Base-by-base conservation (phyloP, 495 filamentous ascomycete species). In the Immersiella caudata region DNA sequence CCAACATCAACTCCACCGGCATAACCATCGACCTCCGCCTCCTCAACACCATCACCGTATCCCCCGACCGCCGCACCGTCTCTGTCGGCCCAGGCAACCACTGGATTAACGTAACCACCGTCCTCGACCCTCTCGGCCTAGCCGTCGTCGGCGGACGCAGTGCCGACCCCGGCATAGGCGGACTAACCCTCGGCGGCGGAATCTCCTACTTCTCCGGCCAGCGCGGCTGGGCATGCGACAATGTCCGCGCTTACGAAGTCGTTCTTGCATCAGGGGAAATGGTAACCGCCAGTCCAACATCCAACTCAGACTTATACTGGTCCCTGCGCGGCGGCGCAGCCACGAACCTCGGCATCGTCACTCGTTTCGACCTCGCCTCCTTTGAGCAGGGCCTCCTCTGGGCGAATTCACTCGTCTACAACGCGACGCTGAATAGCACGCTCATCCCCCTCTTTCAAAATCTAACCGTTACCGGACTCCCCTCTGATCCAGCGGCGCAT, bases 341-440 rank as follows among this genome's bases (percentile, higher is more conserved):
- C 64, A 84, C 82, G 69, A 88, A 85, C 75, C 87, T 87, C 59
- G 86, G 87, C 8, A 75, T 88, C 1, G 84, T 86, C 22, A 87
- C 85, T 3, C 60, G 70, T 18, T 71, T 78, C 67, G 70, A 77
- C 54, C 29, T 80, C 6, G 65, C 46, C 14, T 36, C 69, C 3
- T 75, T 77, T 55, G 73, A 73, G 40, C 69, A 73, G 46, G 69
- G 72, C 1, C 29, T 66, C 0, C 21, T 79, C 27, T 77, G 76
- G 74, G 60, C 68, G n/a, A 57, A 49, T 29, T 50, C 65, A 26
- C 25, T 65, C 20, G 27, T 77, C 11, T 71, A 67, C 50, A 68
- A 68, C 8, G 72, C 64, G 22, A 24, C 26, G 6, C 16, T 55
- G 12, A 75, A 71, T 68, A n/a, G n/a, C 22, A 74, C 68, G 5